phyloP scores from a whole-genome alignment of 768 basidiomycete species.

The Glaciozyma antarctica region DNA sequence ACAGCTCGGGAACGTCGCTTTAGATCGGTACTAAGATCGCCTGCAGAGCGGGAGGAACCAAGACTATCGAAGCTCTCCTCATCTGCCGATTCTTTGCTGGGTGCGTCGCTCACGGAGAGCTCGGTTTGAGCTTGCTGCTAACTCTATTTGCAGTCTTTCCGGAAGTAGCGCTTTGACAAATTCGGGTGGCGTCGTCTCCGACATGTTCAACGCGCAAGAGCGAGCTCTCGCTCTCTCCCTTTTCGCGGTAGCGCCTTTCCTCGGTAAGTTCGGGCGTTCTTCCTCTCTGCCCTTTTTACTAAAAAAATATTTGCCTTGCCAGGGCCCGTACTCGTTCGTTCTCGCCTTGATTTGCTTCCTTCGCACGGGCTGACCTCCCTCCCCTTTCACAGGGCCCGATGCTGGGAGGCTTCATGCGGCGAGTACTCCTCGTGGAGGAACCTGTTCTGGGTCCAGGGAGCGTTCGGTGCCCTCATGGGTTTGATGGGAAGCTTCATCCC shows the following conservation, averaged over 20 bases:
- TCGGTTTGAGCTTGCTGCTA: too few relatives aligned
- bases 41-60: conserved; percentile 44
- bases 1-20: too few relatives aligned
- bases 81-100: conserved; percentile 53
- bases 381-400: background rate
- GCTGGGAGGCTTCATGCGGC: background rate
- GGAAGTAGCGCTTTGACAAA: too few relatives aligned
- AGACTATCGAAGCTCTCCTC: conserved; percentile 51
- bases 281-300: too few relatives aligned
- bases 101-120: conserved; percentile 49
- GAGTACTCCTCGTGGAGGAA: background rate
- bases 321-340: too few relatives aligned
- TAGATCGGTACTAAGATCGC: background rate
- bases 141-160: too few relatives aligned
- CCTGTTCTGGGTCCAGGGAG: background rate
- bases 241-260: background rate
- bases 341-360: too few relatives aligned
- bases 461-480: background rate
- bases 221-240: background rate
- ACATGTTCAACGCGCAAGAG: conserved; percentile 3
- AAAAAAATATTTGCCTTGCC: too few relatives aligned
- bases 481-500: background rate
- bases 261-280: too few relatives aligned
- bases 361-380: too few relatives aligned
- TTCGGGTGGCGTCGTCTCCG: conserved; percentile 30